phyloP scores from a whole-genome alignment of 768 basidiomycete genomes.

The Podaxis rugospora region DNA sequence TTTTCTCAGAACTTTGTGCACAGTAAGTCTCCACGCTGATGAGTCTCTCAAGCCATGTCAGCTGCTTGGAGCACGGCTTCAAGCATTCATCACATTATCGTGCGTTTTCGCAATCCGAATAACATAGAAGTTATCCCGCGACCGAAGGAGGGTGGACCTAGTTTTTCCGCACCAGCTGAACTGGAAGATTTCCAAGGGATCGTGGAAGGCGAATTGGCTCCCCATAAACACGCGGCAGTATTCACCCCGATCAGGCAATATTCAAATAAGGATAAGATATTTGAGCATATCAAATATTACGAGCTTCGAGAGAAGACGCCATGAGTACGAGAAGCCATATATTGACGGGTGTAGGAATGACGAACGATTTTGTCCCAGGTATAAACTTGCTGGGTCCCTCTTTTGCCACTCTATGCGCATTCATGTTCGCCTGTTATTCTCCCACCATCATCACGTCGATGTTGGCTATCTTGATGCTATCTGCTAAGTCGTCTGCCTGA shows the following conservation, averaged over 20 bases:
- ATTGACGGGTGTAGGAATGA: neutral
- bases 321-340: conserved; percentile 9
- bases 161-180: neutral
- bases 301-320: neutral
- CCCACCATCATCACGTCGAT: neutral
- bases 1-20: conserved; percentile 1
- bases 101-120: neutral
- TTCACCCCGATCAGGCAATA: conserved; percentile 1
- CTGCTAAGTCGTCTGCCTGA: too few species aligned
- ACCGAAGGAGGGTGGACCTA: neutral
- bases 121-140: neutral
- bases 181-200: neutral
- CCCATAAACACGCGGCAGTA: conserved; percentile 1
- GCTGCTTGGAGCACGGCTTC: neutral
- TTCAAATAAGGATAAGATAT: neutral
- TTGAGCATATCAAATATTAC: neutral
- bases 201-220: neutral
- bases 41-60: conserved; percentile 1
- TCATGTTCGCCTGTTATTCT: neutral
- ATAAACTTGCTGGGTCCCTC: neutral
- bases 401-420: neutral
- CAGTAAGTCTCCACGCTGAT: neutral
- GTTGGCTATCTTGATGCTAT: neutral
- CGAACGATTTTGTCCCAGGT: neutral
- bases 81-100: conserved; percentile 2